Evolutionary conservation across 805 yeast species (phyloP).

Genomic region (Sungouiozyma ichnusensis): DNA sequence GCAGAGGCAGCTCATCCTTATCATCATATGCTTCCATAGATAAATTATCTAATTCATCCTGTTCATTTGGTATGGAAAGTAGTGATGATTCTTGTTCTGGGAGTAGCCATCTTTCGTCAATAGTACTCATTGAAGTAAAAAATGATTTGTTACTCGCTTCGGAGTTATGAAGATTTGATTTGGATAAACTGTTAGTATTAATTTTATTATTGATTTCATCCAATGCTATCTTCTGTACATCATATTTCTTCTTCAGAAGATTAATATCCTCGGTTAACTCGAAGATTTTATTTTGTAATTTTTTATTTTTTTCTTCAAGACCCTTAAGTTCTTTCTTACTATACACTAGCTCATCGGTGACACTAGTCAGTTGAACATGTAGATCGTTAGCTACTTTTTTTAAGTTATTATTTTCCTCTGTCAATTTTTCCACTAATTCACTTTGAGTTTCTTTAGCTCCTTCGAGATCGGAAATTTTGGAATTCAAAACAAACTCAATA

Average conservation of each 20-base stretch:
- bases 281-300: constrained; percentile 11
- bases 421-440: constrained; percentile 4
- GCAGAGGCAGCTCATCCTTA: background rate
- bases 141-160: background rate
- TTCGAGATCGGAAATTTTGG: constrained; percentile 28
- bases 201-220: constrained; percentile 7
- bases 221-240: constrained; percentile 17
- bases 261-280: constrained; percentile 22
- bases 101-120: constrained; percentile 16
- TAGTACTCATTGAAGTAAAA: background rate
- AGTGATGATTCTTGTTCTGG: constrained; percentile 6
- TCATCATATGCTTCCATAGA: constrained; percentile 4
- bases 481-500: constrained; percentile 56
- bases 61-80: background rate
- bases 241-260: constrained; percentile 18
- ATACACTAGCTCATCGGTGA: background rate
- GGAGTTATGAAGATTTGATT: constrained; percentile 1
- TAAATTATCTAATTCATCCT: constrained; percentile 2
- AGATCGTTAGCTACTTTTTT: constrained; percentile 4
- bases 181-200: constrained; percentile 2
- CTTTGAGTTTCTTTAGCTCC: background rate
- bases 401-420: constrained; percentile 6
- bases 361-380: background rate
- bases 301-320: constrained; percentile 19
- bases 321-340: constrained; percentile 13